Conservation (phyloP, 2,329 filamentous ascomycete genomes). For the Trichoderma afroharzianum region DNA sequence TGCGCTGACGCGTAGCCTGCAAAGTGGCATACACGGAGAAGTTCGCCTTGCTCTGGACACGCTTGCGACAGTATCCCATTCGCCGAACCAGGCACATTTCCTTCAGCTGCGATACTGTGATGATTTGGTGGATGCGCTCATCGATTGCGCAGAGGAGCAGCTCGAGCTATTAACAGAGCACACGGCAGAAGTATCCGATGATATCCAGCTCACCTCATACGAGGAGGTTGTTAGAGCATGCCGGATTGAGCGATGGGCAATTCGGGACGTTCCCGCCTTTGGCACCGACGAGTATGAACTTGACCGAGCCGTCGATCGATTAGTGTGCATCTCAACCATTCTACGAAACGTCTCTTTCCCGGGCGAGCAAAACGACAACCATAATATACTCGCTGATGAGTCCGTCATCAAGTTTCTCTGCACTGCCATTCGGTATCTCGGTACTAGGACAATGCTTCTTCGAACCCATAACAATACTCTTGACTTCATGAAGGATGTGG, state of each 20-base stretch:
- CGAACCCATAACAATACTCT: conserved; percentile 79
- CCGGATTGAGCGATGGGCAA: conserved; percentile 64
- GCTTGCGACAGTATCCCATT: conserved; percentile 62
- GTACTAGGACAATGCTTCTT: conserved; percentile 82
- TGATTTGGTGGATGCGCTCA: conserved; percentile 79
- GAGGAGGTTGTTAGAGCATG: conserved; percentile 84
- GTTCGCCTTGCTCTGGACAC: conserved; percentile 87
- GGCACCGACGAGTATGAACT: conserved; percentile 77
- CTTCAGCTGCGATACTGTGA: conserved; percentile 71
- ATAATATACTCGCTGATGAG: conserved; percentile 68
- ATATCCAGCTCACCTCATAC: conserved; percentile 77
- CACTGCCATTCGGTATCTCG: conserved; percentile 78
- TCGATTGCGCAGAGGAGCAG: conserved; percentile 90
- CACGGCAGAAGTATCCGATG: conserved; percentile 80
- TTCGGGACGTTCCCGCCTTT: conserved; percentile 70
- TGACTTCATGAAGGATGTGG: conserved; percentile 95
- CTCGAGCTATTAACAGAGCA: conserved; percentile 80
- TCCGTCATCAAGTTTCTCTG: conserved; percentile 79
- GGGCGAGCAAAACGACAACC: conserved; percentile 60
- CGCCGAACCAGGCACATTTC: conserved; percentile 62
- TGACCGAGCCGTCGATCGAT: conserved; percentile 77
- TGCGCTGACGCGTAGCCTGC: conserved; percentile 82
- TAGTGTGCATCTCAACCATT: conserved; percentile 89
- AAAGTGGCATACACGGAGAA: conserved; percentile 85
- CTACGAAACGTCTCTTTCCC: conserved; percentile 88